Conservation (phyloP, 257 asterid genomes). For the Misopates orontium region DNA sequence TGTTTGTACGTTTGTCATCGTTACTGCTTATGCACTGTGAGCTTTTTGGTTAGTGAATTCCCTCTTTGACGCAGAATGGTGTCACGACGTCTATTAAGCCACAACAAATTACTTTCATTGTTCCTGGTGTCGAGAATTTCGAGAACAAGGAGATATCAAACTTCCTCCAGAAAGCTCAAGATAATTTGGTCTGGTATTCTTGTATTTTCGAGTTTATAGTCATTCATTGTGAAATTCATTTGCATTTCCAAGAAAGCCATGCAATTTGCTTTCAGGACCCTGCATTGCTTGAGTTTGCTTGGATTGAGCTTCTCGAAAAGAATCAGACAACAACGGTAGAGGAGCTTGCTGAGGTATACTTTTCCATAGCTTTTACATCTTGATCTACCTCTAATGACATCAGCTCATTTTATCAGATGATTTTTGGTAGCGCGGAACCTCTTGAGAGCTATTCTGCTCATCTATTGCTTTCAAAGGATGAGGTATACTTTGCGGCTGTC, state of each 20-base stretch:
- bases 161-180: slow-evolving; percentile 75
- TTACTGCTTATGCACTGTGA: slow-evolving; percentile 19
- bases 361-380: slow-evolving; percentile 25
- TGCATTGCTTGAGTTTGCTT: slow-evolving; percentile 85
- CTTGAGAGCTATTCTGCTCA: slow-evolving; percentile 92
- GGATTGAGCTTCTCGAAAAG: slow-evolving; percentile 95
- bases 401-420: slow-evolving; percentile 70
- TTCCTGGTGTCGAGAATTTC: slow-evolving; percentile 80
- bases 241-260: slow-evolving; percentile 19
- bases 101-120: slow-evolving; percentile 85
- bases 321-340: slow-evolving; percentile 67
- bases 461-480: slow-evolving; percentile 78
- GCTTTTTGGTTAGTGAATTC: slow-evolving; percentile 28
- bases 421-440: slow-evolving; percentile 94
- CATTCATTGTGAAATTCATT: slow-evolving; percentile 26
- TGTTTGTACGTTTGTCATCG: slow-evolving; percentile 24
- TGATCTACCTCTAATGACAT: slow-evolving; percentile 43
- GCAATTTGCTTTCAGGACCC: slow-evolving; percentile 63
- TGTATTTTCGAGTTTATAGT: slow-evolving; percentile 17
- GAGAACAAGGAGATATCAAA: slow-evolving; percentile 70
- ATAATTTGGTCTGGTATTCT: slow-evolving; percentile 64
- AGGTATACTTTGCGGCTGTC: slow-evolving; percentile 62
- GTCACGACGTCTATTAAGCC: slow-evolving; percentile 79
- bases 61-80: slow-evolving; percentile 67
- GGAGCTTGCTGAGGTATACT: slow-evolving; percentile 86